Percentiles rank a stretch among this genome's conserved stretches.
Evolutionary conservation across 1,284 basidiomycete species (phyloP).

Genomic region (Puccinia hordei): DNA sequence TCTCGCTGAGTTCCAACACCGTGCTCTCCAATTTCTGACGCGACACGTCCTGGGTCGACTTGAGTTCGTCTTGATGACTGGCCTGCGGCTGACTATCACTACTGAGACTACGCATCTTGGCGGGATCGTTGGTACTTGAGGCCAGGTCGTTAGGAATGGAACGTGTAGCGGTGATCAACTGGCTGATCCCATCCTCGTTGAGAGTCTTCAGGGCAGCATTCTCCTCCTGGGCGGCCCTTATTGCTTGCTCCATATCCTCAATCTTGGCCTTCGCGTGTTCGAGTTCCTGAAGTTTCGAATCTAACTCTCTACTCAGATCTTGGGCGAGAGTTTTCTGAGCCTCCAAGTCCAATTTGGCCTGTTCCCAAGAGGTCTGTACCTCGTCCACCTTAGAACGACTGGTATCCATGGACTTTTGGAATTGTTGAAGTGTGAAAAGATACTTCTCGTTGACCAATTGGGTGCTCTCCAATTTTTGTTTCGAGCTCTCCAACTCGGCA

Average conservation of each 20-base stretch:
- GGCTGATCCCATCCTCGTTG: slow-evolving; percentile 27
- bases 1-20: too few species aligned
- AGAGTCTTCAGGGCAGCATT: slow-evolving; percentile 26
- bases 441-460: slow-evolving; percentile 74
- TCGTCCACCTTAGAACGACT: slow-evolving; percentile 78
- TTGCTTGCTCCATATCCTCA: slow-evolving; percentile 61
- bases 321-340: slow-evolving; percentile 73
- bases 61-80: too few species aligned
- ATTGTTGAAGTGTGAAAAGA: slow-evolving; percentile 79
- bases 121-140: neutral
- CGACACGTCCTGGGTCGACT: too few species aligned
- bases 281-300: slow-evolving; percentile 71
- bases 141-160: slow-evolving; percentile 10
- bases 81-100: slow-evolving; percentile 54
- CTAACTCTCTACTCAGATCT: slow-evolving; percentile 76
- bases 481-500: slow-evolving; percentile 72
- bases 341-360: slow-evolving; percentile 69
- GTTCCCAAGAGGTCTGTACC: slow-evolving; percentile 73
- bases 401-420: slow-evolving; percentile 74
- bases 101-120: slow-evolving; percentile 55
- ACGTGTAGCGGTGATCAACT: slow-evolving; percentile 8
- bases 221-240: slow-evolving; percentile 1
- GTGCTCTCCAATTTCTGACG: too few species aligned
- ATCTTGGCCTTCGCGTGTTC: slow-evolving; percentile 66
- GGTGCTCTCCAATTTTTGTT: slow-evolving; percentile 73